phyloP scores from a whole-genome alignment of 345 rosid species.

The Streptanthus diversifolius region DNA sequence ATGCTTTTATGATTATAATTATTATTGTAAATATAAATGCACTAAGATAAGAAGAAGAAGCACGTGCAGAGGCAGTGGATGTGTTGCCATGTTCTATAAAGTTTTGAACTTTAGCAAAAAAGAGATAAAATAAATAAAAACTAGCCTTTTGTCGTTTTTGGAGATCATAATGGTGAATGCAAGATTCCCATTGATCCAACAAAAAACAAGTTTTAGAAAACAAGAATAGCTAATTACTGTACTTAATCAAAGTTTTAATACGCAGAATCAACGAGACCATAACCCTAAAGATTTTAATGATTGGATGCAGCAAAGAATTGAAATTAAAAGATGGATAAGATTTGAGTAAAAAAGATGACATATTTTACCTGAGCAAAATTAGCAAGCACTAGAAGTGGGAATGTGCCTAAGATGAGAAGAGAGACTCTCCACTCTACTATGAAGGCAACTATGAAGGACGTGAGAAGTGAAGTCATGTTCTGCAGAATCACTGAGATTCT shows the following conservation, averaged over 20 bases:
- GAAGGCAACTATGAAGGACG: slow-evolving; percentile 96
- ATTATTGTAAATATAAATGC: slow-evolving; percentile 40
- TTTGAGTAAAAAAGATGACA: background rate
- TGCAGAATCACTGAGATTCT: slow-evolving; percentile 95
- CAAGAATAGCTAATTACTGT: background rate
- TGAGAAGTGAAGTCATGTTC: slow-evolving; percentile 98
- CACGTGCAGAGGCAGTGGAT: slow-evolving; percentile 52
- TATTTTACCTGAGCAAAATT: slow-evolving; percentile 92
- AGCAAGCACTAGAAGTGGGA: slow-evolving; percentile 96
- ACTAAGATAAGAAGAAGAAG: slow-evolving; percentile 29
- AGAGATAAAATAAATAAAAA: background rate
- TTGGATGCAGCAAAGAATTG: background rate
- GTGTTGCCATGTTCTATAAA: slow-evolving; percentile 42
- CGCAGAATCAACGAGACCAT: background rate
- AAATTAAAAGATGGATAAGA: background rate
- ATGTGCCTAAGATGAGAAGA: slow-evolving; percentile 88
- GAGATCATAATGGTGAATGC: slow-evolving; percentile 28
- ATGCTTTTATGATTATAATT: slow-evolving; percentile 29
- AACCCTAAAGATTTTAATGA: background rate
- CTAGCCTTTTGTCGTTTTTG: slow-evolving; percentile 46
- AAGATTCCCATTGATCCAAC: slow-evolving; percentile 48
- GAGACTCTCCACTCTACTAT: slow-evolving; percentile 99
- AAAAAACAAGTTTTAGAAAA: slow-evolving; percentile 11
- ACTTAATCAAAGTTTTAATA: background rate
- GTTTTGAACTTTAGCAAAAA: slow-evolving; percentile 27